Conservation (phyloP, 2,329 filamentous ascomycete genomes). For the Botrytis paeoniae region DNA sequence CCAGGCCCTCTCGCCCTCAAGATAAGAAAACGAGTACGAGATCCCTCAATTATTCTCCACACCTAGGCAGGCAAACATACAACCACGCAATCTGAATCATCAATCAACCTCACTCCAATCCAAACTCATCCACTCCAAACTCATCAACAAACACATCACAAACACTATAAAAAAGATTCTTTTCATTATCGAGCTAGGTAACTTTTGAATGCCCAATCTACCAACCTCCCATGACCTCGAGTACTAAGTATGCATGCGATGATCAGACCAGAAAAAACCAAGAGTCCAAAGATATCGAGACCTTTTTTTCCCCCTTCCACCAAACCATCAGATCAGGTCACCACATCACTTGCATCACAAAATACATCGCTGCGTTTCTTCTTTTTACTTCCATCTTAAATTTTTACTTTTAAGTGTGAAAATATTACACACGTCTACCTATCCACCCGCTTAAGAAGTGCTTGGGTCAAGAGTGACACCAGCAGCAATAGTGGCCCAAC, state of each 20-base stretch:
- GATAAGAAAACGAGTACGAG: neutral
- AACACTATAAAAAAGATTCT: neutral
- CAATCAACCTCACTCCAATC: too few species aligned
- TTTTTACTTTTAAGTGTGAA: neutral
- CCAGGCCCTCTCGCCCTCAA: neutral
- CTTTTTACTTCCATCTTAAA: neutral
- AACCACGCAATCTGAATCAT: neutral
- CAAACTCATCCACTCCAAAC: neutral
- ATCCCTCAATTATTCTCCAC: neutral
- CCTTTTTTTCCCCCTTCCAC: neutral
- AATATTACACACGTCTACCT: neutral
- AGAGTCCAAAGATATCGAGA: constrained; percentile 2
- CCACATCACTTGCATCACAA: neutral
- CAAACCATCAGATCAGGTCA: neutral
- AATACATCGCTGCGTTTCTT: neutral
- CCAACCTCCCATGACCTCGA: constrained; percentile 25
- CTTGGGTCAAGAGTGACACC: constrained; percentile 38
- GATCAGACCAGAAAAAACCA: neutral
- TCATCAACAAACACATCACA: neutral
- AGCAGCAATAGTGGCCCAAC: constrained; percentile 65
- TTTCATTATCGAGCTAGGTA: constrained; percentile 22
- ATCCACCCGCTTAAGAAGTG: constrained; percentile 28
- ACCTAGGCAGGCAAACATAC: neutral
- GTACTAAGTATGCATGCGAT: constrained; percentile 23
- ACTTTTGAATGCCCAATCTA: constrained; percentile 34